Conservation (phyloP, 2,329 filamentous ascomycete genomes). For the Botrytis paeoniae region DNA sequence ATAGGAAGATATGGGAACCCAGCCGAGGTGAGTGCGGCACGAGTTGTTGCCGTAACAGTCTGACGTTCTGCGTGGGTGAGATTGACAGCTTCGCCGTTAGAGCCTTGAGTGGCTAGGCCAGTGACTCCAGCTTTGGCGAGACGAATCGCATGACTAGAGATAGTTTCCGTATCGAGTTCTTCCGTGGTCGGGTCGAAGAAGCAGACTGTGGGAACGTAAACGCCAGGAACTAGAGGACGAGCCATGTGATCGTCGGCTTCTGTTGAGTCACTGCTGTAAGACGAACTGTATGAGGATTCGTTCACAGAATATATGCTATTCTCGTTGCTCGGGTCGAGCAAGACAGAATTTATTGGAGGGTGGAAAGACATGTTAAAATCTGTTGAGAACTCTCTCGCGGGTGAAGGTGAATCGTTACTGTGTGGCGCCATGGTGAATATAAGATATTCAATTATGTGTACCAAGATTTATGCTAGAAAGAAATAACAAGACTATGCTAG, state of each 20-base stretch:
- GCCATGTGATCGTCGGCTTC: constrained; percentile 36
- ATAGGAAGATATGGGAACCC: constrained; percentile 58
- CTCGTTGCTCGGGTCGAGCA: constrained; percentile 29
- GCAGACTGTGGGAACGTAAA: constrained; percentile 72
- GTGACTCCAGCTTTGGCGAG: constrained; percentile 59
- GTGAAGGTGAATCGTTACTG: constrained; percentile 46
- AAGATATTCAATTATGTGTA: not conserved
- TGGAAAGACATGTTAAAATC: constrained; percentile 41
- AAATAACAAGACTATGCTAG: not conserved
- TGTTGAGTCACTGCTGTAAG: constrained; percentile 43
- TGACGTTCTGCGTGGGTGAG: constrained; percentile 60
- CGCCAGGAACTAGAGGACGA: constrained; percentile 48
- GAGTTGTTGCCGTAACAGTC: constrained; percentile 56
- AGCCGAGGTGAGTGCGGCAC: constrained; percentile 56
- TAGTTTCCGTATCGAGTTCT: constrained; percentile 62
- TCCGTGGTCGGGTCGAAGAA: constrained; percentile 67
- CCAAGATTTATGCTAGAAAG: not conserved
- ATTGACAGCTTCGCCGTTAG: constrained; percentile 66
- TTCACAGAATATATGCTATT: constrained; percentile 39
- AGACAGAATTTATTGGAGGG: constrained; percentile 25
- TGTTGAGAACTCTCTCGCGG: constrained; percentile 45
- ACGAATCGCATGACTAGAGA: constrained; percentile 47
- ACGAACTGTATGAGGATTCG: constrained; percentile 41
- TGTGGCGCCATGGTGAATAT: constrained; percentile 45
- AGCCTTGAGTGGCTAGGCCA: constrained; percentile 62